Conservation (phyloP, 1,284 basidiomycete genomes). For the Ceratobasidium sp. region DNA sequence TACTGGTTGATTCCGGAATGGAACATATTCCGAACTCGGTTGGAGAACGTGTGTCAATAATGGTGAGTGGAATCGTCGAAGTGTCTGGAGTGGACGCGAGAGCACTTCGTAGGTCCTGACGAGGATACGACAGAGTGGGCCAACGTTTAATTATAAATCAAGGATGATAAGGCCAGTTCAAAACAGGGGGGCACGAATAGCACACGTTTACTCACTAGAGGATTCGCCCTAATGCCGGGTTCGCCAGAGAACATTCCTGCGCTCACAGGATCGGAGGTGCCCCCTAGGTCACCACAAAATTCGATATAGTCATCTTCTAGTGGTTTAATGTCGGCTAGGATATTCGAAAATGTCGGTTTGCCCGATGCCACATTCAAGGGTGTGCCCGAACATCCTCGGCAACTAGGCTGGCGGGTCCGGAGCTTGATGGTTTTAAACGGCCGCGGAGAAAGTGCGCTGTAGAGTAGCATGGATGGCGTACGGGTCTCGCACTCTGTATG, state of each 20-base stretch:
- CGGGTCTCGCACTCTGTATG: constrained; percentile 61
- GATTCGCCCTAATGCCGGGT: constrained; percentile 60
- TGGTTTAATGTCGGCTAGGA: constrained; percentile 21
- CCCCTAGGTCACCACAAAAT: constrained; percentile 73
- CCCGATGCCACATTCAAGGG: not conserved
- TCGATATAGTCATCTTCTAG: constrained; percentile 68
- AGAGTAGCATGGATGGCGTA: constrained; percentile 72
- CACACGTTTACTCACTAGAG: constrained; percentile 57
- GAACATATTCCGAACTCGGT: constrained; percentile 90
- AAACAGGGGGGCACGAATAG: not conserved
- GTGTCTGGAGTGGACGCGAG: constrained; percentile 53
- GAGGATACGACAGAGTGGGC: not conserved
- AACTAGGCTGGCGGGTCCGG: constrained; percentile 67
- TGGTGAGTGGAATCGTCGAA: constrained; percentile 51
- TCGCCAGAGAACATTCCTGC: constrained; percentile 61
- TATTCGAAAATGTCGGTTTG: not conserved
- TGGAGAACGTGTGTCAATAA: constrained; percentile 86
- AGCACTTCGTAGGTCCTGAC: constrained; percentile 60
- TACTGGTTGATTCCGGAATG: constrained; percentile 80
- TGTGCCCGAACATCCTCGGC: constrained; percentile 18
- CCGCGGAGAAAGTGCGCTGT: constrained; percentile 73
- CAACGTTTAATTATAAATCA: not conserved
- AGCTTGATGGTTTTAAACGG: constrained; percentile 88
- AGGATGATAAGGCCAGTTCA: not conserved
- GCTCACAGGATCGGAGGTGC: constrained; percentile 67